Evolutionary conservation across 2,329 filamentous ascomycete species (phyloP).

Genomic region (Fusarium sp.): DNA sequence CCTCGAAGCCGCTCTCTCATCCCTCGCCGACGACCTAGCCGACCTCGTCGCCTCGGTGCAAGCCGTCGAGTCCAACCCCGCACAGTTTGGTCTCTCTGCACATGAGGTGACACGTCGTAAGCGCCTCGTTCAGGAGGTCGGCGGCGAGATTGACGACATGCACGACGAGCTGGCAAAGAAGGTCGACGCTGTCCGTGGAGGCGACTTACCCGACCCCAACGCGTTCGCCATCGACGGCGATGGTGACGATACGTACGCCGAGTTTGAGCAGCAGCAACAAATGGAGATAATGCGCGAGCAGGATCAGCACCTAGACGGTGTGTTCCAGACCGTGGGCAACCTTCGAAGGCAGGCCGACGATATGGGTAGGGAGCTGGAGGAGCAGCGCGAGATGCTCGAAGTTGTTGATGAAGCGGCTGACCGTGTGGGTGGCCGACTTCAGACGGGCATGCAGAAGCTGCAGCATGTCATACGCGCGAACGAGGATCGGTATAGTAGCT

Average conservation of each 20-base stretch:
- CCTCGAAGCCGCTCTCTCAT: slow-evolving; percentile 72
- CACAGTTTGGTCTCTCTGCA: slow-evolving; percentile 85
- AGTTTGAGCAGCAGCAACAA: slow-evolving; percentile 93
- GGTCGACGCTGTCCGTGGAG: slow-evolving; percentile 52
- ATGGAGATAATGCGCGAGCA: slow-evolving; percentile 93
- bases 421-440: slow-evolving; percentile 85
- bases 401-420: slow-evolving; percentile 88
- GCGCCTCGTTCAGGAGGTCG: slow-evolving; percentile 88
- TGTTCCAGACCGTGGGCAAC: slow-evolving; percentile 93
- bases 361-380: slow-evolving; percentile 96
- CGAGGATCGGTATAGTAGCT: slow-evolving; percentile 89
- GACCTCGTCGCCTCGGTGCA: slow-evolving; percentile 90
- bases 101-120: slow-evolving; percentile 85
- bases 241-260: slow-evolving; percentile 71
- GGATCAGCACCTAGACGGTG: slow-evolving; percentile 90
- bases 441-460: slow-evolving; percentile 88
- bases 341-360: slow-evolving; percentile 90
- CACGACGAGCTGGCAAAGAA: slow-evolving; percentile 79
- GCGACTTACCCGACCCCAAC: slow-evolving; percentile 65
- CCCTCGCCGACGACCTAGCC: slow-evolving; percentile 84
- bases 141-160: slow-evolving; percentile 90
- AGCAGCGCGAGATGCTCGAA: slow-evolving; percentile 90
- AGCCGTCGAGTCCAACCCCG: slow-evolving; percentile 88
- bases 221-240: slow-evolving; percentile 65
- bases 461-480: slow-evolving; percentile 87